Evolutionary conservation across 169 alveolate species (phyloP).

Genomic region (Eimeria praecox): DNA sequence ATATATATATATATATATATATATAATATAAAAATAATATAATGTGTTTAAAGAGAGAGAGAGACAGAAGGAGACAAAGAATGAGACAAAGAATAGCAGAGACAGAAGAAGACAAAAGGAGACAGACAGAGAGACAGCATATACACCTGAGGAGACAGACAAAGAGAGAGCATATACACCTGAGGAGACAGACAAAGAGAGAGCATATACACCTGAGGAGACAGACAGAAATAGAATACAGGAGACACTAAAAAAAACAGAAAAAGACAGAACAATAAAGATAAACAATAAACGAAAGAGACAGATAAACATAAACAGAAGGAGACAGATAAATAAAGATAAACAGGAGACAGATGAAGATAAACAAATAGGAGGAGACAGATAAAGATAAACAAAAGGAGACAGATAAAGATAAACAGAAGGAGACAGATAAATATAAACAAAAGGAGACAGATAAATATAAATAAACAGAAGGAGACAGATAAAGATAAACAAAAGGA

Average conservation of each 20-base stretch:
- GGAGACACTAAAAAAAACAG: background rate
- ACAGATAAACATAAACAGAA: background rate
- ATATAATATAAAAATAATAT: too few species aligned
- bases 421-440: too few species aligned
- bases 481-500: background rate
- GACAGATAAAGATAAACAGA: too few species aligned
- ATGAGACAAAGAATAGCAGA: too few species aligned
- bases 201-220: background rate
- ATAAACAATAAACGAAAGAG: background rate
- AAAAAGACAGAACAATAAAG: background rate
- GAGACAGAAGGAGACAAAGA: too few species aligned
- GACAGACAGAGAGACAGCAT: too few species aligned
- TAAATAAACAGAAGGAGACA: background rate
- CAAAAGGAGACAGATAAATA: too few species aligned
- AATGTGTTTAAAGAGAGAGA: too few species aligned
- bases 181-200: too few species aligned
- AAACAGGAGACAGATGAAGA: background rate
- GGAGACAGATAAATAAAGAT: background rate
- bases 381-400: background rate
- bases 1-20: slow-evolving; percentile 21
- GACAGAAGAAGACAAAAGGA: too few species aligned
- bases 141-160: too few species aligned
- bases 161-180: too few species aligned
- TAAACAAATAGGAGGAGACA: background rate
- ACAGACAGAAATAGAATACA: background rate